Percentiles rank a stretch among this genome's conserved stretches.
Evolutionary conservation across 768 basidiomycete genomes (phyloP).

Genomic region (Pilatotrama ljubarskyi): DNA sequence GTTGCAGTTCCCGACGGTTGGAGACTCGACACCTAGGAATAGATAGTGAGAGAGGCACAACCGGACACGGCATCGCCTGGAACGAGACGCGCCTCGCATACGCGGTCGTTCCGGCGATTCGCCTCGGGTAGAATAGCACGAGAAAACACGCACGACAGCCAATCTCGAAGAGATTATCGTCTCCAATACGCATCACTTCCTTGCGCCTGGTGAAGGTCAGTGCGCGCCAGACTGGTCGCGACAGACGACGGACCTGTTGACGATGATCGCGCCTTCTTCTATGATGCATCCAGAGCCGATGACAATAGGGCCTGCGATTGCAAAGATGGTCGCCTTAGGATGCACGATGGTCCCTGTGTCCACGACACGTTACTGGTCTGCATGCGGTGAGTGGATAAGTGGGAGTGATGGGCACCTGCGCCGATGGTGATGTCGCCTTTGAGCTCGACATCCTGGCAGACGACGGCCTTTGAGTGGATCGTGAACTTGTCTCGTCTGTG

Average conservation of each 20-base stretch:
- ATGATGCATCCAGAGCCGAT: slow-evolving; percentile 88
- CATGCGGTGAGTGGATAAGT: background rate
- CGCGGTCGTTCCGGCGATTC: background rate
- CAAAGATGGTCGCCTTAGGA: slow-evolving; percentile 92
- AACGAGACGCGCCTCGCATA: background rate
- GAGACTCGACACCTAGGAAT: slow-evolving; percentile 77
- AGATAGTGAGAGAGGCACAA: background rate
- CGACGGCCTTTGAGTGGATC: slow-evolving; percentile 87
- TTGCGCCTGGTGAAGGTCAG: slow-evolving; percentile 48
- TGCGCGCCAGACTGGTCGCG: background rate
- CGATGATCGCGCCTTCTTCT: slow-evolving; percentile 88
- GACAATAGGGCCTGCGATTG: slow-evolving; percentile 86
- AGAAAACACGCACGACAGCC: slow-evolving; percentile 72
- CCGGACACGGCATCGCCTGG: background rate
- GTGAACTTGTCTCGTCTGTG: slow-evolving; percentile 83
- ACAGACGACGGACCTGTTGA: slow-evolving; percentile 63
- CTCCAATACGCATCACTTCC: slow-evolving; percentile 90
- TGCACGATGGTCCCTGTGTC: slow-evolving; percentile 79
- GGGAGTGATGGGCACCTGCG: slow-evolving; percentile 47
- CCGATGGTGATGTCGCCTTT: slow-evolving; percentile 95
- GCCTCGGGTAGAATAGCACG: background rate
- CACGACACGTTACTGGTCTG: background rate
- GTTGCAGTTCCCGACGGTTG: slow-evolving; percentile 81
- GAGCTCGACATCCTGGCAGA: slow-evolving; percentile 92
- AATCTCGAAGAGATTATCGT: slow-evolving; percentile 93